Conservation (phyloP, 73 alveolate species). For the Stentor roeselii region DNA sequence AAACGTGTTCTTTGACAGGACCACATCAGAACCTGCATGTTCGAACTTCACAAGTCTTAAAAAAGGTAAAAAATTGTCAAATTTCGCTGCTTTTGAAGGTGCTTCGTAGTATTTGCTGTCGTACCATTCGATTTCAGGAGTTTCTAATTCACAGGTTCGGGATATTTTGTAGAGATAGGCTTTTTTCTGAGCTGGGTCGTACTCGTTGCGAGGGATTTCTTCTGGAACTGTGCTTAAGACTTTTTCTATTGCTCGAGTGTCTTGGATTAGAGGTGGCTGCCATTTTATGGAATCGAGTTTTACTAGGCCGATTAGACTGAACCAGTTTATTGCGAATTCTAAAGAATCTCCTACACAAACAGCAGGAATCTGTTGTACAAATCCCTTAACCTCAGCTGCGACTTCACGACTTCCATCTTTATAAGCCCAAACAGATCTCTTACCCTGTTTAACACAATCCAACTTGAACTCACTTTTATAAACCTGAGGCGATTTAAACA, state of each 20-base stretch:
- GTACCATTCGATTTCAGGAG: conserved; percentile 10
- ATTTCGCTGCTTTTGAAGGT: not conserved
- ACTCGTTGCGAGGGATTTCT: not conserved
- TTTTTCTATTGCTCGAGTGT: not conserved
- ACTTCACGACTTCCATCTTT: not conserved
- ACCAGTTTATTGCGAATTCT: conserved; percentile 29
- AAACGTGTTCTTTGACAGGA: not conserved
- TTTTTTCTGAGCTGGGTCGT: conserved; percentile 11
- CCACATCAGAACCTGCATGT: conserved; percentile 29
- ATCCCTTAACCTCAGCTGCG: conserved; percentile 24
- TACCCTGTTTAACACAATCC: not conserved
- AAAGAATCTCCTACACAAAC: conserved; percentile 3
- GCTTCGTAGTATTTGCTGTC: not conserved
- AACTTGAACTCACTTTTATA: conserved; percentile 25
- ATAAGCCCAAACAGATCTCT: not conserved
- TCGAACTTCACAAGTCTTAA: not conserved
- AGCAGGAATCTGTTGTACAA: not conserved
- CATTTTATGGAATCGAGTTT: conserved; percentile 7
- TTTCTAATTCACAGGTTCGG: conserved; percentile 20
- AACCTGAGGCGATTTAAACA: not conserved
- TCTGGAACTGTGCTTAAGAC: not conserved
- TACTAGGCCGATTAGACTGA: not conserved
- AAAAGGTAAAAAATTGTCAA: conserved; percentile 24
- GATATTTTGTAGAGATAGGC: conserved; percentile 11
- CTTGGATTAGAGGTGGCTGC: conserved; percentile 30